These are phyloP conservation scores for Coemansia sp. DNA, from an alignment of 192 early-diverging fungal species.

Conservation along the genomic window DNA sequence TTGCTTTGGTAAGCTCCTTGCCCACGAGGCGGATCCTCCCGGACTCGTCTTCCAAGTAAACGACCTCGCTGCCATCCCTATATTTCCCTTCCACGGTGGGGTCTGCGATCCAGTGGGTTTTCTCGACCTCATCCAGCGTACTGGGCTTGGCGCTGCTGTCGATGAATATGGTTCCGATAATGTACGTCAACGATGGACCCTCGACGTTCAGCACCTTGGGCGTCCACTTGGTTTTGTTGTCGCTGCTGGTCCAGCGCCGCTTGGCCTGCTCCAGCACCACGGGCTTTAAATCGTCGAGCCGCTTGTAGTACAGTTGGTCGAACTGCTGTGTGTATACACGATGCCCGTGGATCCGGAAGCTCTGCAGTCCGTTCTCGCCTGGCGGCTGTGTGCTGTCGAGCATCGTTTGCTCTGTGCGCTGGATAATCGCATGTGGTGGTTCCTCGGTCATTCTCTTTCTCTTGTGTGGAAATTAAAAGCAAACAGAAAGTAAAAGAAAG, in stretches of 20 bases:
- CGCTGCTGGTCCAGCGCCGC: slow-evolving; percentile 16
- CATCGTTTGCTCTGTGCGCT: not conserved
- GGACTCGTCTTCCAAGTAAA: slow-evolving; percentile 89
- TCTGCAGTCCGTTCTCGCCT: slow-evolving; percentile 1
- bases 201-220: slow-evolving; percentile 73
- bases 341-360: slow-evolving; percentile 42
- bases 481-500: not conserved
- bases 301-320: slow-evolving; percentile 79
- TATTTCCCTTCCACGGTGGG: slow-evolving; percentile 60
- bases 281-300: slow-evolving; percentile 66
- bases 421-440: not conserved
- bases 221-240: slow-evolving; percentile 42
- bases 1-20: slow-evolving; percentile 46
- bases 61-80: slow-evolving; percentile 57
- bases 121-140: slow-evolving; percentile 84
- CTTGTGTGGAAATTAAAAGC: not conserved
- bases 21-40: slow-evolving; percentile 81
- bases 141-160: slow-evolving; percentile 88
- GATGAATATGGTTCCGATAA: slow-evolving; percentile 86
- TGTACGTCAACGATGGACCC: slow-evolving; percentile 61
- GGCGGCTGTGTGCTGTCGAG: not conserved
- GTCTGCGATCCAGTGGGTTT: slow-evolving; percentile 70
- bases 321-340: slow-evolving; percentile 79
- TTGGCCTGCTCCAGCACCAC: slow-evolving; percentile 59
- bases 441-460: slow-evolving; percentile 2